These are phyloP conservation scores for Tylopilus intermedius DNA, from an alignment of 768 basidiomycete genomes.

Conservation along the genomic window DNA sequence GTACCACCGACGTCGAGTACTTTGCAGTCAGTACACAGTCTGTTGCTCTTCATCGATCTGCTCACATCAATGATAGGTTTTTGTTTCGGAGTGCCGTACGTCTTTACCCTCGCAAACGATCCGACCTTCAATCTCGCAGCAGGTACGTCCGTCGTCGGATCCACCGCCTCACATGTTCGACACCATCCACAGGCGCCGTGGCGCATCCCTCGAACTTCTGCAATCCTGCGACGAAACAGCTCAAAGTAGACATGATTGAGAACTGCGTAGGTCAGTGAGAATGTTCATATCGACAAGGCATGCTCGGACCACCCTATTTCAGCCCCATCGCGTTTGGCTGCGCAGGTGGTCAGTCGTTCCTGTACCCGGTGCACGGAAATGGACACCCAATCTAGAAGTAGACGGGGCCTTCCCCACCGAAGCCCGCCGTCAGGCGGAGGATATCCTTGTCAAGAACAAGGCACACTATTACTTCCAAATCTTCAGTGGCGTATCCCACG, in stretches of 20 bases:
- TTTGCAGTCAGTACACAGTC: constrained; percentile 38
- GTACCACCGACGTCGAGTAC: constrained; percentile 34
- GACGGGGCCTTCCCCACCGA: constrained; percentile 50
- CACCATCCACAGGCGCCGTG: constrained; percentile 41
- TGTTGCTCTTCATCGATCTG: background rate
- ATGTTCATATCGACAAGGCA: background rate
- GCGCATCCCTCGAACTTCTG: constrained; percentile 44
- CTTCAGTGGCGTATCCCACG: constrained; percentile 43
- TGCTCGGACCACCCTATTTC: background rate
- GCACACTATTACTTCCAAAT: constrained; percentile 53
- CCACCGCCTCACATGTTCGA: background rate
- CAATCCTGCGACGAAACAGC: constrained; percentile 13
- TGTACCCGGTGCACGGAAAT: background rate
- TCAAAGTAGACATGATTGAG: constrained; percentile 45
- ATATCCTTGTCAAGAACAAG: constrained; percentile 47
- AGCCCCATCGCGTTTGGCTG: constrained; percentile 53
- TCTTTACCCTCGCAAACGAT: constrained; percentile 43
- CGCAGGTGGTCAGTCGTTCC: constrained; percentile 37
- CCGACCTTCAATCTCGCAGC: constrained; percentile 38
- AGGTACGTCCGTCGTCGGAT: constrained; percentile 28
- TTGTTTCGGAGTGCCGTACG: constrained; percentile 54
- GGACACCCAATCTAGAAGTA: constrained; percentile 34
- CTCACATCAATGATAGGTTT: constrained; percentile 36
- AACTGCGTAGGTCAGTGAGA: constrained; percentile 41
- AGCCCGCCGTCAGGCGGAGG: constrained; percentile 53